Evolutionary conservation across 148 eudicot species (phyloP), one percentile per base, ranked within the genome.

Genomic region (Amaranthus cruentus): DNA sequence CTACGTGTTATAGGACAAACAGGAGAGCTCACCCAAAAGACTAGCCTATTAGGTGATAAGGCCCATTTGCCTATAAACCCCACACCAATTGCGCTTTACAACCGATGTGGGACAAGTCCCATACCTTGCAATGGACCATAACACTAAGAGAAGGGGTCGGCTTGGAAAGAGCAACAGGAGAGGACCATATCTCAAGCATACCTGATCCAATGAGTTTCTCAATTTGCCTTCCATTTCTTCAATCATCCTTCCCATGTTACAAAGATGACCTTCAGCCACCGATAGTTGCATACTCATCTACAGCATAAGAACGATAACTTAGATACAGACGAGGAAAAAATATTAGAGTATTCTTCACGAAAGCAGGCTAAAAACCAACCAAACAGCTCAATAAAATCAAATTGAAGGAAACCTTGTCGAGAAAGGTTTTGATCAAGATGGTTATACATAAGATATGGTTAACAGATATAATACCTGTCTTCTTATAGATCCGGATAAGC

Each of bases 221-320:
- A 95, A 78, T 82, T 90, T 95, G 78, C 97, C 88, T 82, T 95
- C 98, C 89, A 95, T 75, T 76, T 95, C 98, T 83, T 95, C 98
- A 28, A 95, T 91, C 98, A 95, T 95, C 82, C 73, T 91, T 86
- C 98, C 98, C 98, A 95, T 95, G 86, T 91, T 95, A 78, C 93
- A 90, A 49, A 95, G 88, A 78, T 95, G 98, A 71, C 96, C 97
- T 71, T 95, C 98, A 53, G 89, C 88, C 42, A 91, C 87, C 10
- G 90, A 81, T 73, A 91, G 89, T 68, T 95, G 84, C 93, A 88
- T 86, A 80, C 70, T 95, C 98, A 95, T 95, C 98, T 95, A 81
- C 28, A 18, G 53, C 50, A 12, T 11, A 62, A 4, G 46, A 47
- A 52, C 42, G 49, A 12, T 74, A 55, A 6, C 44, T 42, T 63